A percentile compares a stretch with the other conserved stretches of the same genome.
phyloP scores from a whole-genome alignment of 2,329 filamentous ascomycete species.

The Pleomassaria siparia region DNA sequence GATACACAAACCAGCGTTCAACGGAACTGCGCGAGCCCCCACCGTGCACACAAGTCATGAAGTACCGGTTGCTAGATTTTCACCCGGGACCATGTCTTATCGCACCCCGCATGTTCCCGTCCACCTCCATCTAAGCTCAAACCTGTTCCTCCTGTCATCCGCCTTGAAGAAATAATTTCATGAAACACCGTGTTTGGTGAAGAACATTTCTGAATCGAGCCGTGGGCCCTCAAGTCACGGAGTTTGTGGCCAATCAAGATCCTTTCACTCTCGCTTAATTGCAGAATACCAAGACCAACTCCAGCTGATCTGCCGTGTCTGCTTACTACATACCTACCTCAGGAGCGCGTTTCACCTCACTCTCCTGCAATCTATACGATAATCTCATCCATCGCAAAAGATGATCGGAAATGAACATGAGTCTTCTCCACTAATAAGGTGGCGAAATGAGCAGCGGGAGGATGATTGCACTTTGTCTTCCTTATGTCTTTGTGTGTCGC shows the following conservation, averaged over 20 bases:
- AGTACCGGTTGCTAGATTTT: background rate
- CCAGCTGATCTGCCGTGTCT: background rate
- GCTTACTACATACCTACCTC: background rate
- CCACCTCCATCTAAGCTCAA: background rate
- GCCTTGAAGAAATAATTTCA: background rate
- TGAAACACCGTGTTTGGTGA: background rate
- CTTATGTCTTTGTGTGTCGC: background rate
- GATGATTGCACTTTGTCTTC: background rate
- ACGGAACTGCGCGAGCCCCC: background rate
- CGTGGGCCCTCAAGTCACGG: background rate
- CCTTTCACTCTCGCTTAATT: background rate
- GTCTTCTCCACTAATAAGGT: background rate
- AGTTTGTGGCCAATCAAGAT: constrained; percentile 1
- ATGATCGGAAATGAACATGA: background rate
- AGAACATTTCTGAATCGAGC: background rate
- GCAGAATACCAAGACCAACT: background rate
- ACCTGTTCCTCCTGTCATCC: background rate
- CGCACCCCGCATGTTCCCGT: background rate
- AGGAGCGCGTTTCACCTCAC: background rate
- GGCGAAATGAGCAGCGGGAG: background rate
- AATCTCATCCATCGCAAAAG: background rate
- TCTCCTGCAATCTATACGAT: background rate
- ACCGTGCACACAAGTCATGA: background rate
- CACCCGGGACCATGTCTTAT: background rate
- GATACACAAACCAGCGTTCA: background rate